Conservation (phyloP, 306 rosid species). For the Abrus pulchellus region DNA sequence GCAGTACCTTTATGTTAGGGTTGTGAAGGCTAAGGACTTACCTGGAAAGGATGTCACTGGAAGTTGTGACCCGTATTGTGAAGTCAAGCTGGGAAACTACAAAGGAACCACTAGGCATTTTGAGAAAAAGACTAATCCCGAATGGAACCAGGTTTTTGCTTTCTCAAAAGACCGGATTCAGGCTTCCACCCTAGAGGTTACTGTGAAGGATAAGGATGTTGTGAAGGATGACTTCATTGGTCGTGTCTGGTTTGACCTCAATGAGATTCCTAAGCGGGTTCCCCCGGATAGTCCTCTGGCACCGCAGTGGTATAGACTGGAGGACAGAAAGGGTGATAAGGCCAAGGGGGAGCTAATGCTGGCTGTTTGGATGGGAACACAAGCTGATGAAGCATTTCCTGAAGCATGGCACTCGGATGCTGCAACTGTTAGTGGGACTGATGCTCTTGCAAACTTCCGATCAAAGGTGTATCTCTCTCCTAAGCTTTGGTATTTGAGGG, state of each 20-base stretch:
- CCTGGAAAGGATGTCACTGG: conserved; percentile 91
- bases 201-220: conserved; percentile 90
- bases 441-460: conserved; percentile 86
- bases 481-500: conserved; percentile 98
- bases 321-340: conserved; percentile 75
- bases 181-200: conserved; percentile 84
- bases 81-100: conserved; percentile 92
- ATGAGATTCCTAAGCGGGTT: conserved; percentile 90
- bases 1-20: conserved; percentile 98
- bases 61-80: conserved; percentile 93
- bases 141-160: conserved; percentile 96
- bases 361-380: conserved; percentile 99
- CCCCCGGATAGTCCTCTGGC: conserved; percentile 97
- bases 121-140: conserved; percentile 93
- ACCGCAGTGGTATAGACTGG: conserved; percentile 95
- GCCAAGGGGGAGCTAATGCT: conserved; percentile 92
- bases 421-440: conserved; percentile 85
- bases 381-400: conserved; percentile 97
- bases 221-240: conserved; percentile 94
- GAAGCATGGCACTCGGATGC: conserved; percentile 99
- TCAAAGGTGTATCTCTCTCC: conserved; percentile 97
- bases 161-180: conserved; percentile 91
- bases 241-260: conserved; percentile 77
- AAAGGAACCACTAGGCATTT: conserved; percentile 93
- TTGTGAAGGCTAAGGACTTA: conserved; percentile 87